Evolutionary conservation across 352 stramenopile species (phyloP).

Genomic region (Globisporangium heterothallicum): DNA sequence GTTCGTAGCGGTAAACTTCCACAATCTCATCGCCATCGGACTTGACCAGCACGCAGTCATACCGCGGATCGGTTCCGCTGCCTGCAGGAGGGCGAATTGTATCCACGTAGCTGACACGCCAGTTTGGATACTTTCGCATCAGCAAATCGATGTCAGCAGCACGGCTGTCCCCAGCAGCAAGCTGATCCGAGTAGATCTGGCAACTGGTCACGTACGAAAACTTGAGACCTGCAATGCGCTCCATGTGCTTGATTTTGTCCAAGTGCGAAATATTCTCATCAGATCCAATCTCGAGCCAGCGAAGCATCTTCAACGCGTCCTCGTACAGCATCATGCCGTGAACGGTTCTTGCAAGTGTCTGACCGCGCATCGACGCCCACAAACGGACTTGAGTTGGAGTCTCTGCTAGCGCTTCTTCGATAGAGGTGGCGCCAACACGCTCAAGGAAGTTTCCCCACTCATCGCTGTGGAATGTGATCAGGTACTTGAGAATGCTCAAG

Average conservation of each 20-base stretch:
- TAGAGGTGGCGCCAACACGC: conserved; percentile 63
- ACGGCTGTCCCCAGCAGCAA: conserved; percentile 57
- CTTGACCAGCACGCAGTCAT: conserved; percentile 78
- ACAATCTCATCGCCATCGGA: conserved; percentile 83
- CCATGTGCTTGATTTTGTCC: conserved; percentile 89
- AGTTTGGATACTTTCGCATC: conserved; percentile 95
- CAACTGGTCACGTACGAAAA: conserved; percentile 89
- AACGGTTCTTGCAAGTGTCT: conserved; percentile 82
- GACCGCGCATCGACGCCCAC: conserved; percentile 83
- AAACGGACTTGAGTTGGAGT: conserved; percentile 80
- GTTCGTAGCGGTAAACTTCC: conserved; percentile 83
- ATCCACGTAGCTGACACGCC: conserved; percentile 87
- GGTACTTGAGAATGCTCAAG: conserved; percentile 86
- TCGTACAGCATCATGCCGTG: conserved; percentile 90
- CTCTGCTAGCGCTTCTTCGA: conserved; percentile 76
- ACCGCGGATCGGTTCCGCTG: conserved; percentile 63
- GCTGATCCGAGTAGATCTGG: conserved; percentile 85
- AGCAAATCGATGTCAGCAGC: conserved; percentile 96
- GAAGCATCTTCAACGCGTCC: conserved; percentile 85
- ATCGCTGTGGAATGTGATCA: conserved; percentile 84
- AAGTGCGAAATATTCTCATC: conserved; percentile 80
- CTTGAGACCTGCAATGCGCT: conserved; percentile 81
- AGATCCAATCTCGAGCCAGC: conserved; percentile 84
- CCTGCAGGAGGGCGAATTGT: conserved; percentile 66
- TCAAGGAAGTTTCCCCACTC: conserved; percentile 88